Base-by-base conservation (phyloP, 2,329 filamentous ascomycete species). In the Chaetomiaceae sp. region DNA sequence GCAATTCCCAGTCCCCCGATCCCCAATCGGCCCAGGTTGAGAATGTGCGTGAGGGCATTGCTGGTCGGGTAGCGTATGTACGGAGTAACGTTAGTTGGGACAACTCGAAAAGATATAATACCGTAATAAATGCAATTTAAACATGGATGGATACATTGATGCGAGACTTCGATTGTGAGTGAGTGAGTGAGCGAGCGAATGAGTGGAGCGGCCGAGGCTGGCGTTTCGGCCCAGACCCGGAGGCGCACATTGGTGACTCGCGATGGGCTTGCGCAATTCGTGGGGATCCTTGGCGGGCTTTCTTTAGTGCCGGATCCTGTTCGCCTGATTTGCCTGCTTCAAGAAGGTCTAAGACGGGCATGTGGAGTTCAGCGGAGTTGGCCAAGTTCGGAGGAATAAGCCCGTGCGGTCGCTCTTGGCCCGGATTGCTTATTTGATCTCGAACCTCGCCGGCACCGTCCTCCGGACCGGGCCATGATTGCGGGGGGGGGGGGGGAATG, bases 271-370 rank as follows among this genome's bases (percentile, higher is more conserved):
- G 18, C 48, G 32, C 38, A 42, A 50, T 50, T 37, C 16, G 30
- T 21, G 32, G 37, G 29, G 48, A n/a, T 25, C n/a, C 38, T 43
- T 42, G 30, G 48, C 38, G 40, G 29, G 14, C 30, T 5, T 11
- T n/a, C 4, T 5, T 27, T 27, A 47, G 38, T 44, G 7, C 41
- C 11, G 41, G 7, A 38, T 33, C 48, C 16, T 14, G n/a, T 21
- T 46, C 27, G 42, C 30, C 36, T 41, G 49, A 16, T 46, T 46
- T 44, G 33, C 3, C 43, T 45, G 38, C 45, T 44, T 54, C 36
- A 33, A 43, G 46, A 43, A 43, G 34, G 51, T 23, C 41, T 23
- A 20, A 6, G 25, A 6, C 18, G 14, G 30, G 18, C 14, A 10
- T 45, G 38, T 40, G 51, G 38, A 44, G 38, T 38, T 38, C 25